phyloP scores from a whole-genome alignment of 2,329 filamentous ascomycete genomes.

The Phialophora verrucosa region DNA sequence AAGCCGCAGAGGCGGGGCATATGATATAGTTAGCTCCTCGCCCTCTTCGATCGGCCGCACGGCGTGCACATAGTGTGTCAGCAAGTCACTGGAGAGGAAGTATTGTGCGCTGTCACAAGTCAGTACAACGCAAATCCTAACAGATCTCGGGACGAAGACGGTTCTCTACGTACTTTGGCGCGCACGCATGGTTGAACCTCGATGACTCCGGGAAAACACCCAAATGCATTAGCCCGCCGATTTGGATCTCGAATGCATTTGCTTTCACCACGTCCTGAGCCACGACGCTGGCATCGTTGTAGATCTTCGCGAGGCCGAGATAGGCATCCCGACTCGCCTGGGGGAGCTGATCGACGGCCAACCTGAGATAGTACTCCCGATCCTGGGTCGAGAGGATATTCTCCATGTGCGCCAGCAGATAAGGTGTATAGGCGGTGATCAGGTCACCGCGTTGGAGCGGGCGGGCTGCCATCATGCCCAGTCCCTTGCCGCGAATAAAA shows the following conservation, averaged over 20 bases:
- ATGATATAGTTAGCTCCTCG: slow-evolving; percentile 95
- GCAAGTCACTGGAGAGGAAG: slow-evolving; percentile 23
- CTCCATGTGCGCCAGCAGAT: slow-evolving; percentile 34
- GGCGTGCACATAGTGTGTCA: slow-evolving; percentile 33
- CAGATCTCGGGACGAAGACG: not conserved
- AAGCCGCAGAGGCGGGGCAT: slow-evolving; percentile 48
- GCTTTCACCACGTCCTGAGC: slow-evolving; percentile 36
- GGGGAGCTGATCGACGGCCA: slow-evolving; percentile 32
- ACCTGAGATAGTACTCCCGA: slow-evolving; percentile 29
- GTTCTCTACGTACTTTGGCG: slow-evolving; percentile 31
- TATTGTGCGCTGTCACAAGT: slow-evolving; percentile 29
- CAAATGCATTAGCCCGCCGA: slow-evolving; percentile 33
- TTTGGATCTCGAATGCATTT: slow-evolving; percentile 35
- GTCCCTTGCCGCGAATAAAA: slow-evolving; percentile 26
- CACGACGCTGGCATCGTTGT: slow-evolving; percentile 25
- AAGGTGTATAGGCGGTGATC: slow-evolving; percentile 31
- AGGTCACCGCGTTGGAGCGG: slow-evolving; percentile 28
- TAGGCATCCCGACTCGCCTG: slow-evolving; percentile 22
- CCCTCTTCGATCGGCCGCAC: slow-evolving; percentile 76
- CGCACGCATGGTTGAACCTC: slow-evolving; percentile 35
- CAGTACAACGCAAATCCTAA: not conserved
- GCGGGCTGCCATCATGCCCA: slow-evolving; percentile 31
- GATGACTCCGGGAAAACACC: slow-evolving; percentile 34
- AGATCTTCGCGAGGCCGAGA: slow-evolving; percentile 30
- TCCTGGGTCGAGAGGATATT: slow-evolving; percentile 26